Conservation (phyloP, 2,329 filamentous ascomycete species). For the Aphanocladium album region DNA sequence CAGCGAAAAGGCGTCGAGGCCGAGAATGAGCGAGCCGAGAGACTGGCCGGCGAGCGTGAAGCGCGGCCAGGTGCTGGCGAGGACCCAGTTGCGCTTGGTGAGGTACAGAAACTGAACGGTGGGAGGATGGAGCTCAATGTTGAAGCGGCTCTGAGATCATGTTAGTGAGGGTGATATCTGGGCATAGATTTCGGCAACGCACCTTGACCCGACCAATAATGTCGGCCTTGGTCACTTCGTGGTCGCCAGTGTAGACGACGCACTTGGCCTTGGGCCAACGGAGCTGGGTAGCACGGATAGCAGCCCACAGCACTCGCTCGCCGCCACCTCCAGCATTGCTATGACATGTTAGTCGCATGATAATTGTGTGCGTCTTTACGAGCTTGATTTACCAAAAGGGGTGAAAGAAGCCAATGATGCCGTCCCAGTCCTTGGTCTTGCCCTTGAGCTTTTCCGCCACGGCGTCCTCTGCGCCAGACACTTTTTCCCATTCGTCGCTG, state of each 20-base stretch:
- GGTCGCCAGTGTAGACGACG: conserved; percentile 92
- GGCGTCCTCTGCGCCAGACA: conserved; percentile 47
- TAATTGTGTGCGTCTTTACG: conserved; percentile 13
- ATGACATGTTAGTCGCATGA: background rate
- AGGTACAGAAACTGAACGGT: conserved; percentile 87
- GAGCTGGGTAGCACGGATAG: conserved; percentile 83
- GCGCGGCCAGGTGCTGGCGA: conserved; percentile 80
- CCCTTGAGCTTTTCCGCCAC: conserved; percentile 29
- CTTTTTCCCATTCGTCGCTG: conserved; percentile 67
- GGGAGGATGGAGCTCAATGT: conserved; percentile 80
- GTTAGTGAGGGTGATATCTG: conserved; percentile 13
- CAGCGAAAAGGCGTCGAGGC: conserved; percentile 88
- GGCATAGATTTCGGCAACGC: conserved; percentile 16
- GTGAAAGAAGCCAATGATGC: conserved; percentile 93
- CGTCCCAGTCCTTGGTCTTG: conserved; percentile 62
- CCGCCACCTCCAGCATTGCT: conserved; percentile 95
- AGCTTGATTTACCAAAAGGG: conserved; percentile 72
- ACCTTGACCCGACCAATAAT: conserved; percentile 77
- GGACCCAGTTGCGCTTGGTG: conserved; percentile 78
- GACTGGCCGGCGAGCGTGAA: conserved; percentile 96
- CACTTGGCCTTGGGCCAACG: conserved; percentile 86
- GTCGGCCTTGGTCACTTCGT: conserved; percentile 73
- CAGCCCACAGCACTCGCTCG: conserved; percentile 93
- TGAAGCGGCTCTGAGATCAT: conserved; percentile 67
- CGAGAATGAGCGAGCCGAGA: conserved; percentile 78